These are phyloP conservation scores for Hordeum pubiflorum DNA, from an alignment of 202 grass and related monocot genomes.

Conservation along the genomic window DNA sequence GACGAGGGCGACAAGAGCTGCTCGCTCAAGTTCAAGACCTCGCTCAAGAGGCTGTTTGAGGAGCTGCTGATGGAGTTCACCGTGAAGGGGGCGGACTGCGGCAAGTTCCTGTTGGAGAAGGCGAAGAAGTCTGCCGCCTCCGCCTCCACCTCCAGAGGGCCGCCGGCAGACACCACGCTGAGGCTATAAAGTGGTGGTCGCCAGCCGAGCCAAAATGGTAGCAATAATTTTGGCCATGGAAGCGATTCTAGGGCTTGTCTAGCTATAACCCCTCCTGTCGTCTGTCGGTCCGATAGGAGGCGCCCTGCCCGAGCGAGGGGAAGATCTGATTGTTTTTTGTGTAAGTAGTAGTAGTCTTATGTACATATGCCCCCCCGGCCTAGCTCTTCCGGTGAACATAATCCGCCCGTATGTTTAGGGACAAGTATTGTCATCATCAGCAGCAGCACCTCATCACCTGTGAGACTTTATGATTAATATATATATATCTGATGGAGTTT, in stretches of 20 bases:
- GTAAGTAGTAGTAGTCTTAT: conserved; percentile 10
- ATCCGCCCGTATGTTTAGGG: not conserved
- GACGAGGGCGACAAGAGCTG: conserved; percentile 85
- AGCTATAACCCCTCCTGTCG: not conserved
- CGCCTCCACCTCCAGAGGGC: not conserved
- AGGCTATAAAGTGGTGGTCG: conserved; percentile 16
- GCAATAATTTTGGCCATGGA: conserved; percentile 16
- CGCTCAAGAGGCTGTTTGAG: conserved; percentile 57
- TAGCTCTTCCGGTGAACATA: conserved; percentile 19
- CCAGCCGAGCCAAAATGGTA: not conserved
- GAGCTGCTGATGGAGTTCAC: conserved; percentile 78
- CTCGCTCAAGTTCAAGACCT: conserved; percentile 58
- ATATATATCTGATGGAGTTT: conserved; percentile 1
- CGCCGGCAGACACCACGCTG: conserved; percentile 30
- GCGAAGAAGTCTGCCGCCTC: not conserved
- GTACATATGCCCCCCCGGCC: conserved; percentile 20
- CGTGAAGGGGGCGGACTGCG: conserved; percentile 71
- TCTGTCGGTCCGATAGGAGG: not conserved
- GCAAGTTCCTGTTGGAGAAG: conserved; percentile 44
- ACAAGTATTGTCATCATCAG: not conserved
- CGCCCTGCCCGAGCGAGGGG: not conserved
- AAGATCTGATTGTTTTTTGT: conserved; percentile 5
- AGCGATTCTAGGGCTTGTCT: not conserved
- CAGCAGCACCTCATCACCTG: not conserved
- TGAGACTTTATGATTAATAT: not conserved